Conservation (phyloP, 208 protist genomes). For the Trypanosoma caninum region DNA sequence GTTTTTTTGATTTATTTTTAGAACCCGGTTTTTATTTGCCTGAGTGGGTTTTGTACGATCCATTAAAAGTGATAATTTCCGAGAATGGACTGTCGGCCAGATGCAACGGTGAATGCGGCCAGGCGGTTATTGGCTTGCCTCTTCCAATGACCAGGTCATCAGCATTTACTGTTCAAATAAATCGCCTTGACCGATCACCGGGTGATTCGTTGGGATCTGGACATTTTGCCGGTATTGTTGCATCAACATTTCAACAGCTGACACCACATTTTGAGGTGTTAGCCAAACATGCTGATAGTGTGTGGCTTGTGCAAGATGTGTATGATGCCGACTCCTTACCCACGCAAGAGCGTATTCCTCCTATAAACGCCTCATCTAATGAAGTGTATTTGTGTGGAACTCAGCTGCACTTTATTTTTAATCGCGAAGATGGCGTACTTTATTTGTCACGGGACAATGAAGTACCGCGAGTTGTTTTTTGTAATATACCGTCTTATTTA, state of each 20-base stretch:
- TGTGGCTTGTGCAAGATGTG: slow-evolving; percentile 90
- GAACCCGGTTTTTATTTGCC: slow-evolving; percentile 36
- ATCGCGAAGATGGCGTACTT: slow-evolving; percentile 69
- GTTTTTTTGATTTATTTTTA: slow-evolving; percentile 6
- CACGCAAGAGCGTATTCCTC: slow-evolving; percentile 59
- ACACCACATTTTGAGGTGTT: slow-evolving; percentile 58
- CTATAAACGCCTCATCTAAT: slow-evolving; percentile 29
- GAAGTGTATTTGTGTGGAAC: slow-evolving; percentile 62
- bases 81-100: slow-evolving; percentile 59
- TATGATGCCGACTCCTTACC: slow-evolving; percentile 82
- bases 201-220: slow-evolving; percentile 76
- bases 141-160: slow-evolving; percentile 60
- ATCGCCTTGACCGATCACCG: slow-evolving; percentile 45
- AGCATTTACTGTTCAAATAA: slow-evolving; percentile 73
- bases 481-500: slow-evolving; percentile 54
- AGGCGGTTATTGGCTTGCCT: slow-evolving; percentile 68
- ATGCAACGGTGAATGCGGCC: slow-evolving; percentile 50
- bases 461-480: slow-evolving; percentile 69
- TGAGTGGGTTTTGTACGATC: slow-evolving; percentile 56
- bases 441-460: slow-evolving; percentile 75
- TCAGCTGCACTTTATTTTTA: slow-evolving; percentile 77
- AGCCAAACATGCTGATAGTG: slow-evolving; percentile 28
- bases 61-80: slow-evolving; percentile 45
- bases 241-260: slow-evolving; percentile 45
- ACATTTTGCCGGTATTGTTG: slow-evolving; percentile 82